Evolutionary conservation across 306 rosid species (phyloP).

Genomic region (Adenanthera pavonina): DNA sequence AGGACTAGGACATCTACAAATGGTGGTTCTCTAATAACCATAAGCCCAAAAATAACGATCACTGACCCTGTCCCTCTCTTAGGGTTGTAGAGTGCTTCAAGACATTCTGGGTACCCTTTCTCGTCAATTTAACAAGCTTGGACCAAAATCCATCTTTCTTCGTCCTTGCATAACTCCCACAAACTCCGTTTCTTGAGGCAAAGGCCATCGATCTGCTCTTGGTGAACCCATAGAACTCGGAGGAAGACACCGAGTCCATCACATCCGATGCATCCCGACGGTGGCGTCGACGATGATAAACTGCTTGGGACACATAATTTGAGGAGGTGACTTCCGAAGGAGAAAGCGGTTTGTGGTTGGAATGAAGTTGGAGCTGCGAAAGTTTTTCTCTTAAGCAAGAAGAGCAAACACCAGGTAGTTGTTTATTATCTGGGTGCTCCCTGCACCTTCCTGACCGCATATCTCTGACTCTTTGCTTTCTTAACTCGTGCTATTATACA

Average conservation of each 20-base stretch:
- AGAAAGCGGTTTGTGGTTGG: conserved; percentile 24
- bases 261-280: conserved; percentile 51
- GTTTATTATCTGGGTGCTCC: conserved; percentile 49
- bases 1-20: not conserved
- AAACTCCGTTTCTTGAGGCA: conserved; percentile 35
- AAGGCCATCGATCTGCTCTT: conserved; percentile 69
- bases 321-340: not conserved
- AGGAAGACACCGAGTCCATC: conserved; percentile 48
- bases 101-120: conserved; percentile 52
- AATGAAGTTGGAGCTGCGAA: conserved; percentile 45
- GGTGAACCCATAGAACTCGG: conserved; percentile 46
- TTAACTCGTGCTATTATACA: not conserved
- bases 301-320: conserved; percentile 34
- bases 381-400: conserved; percentile 64
- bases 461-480: not conserved
- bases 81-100: conserved; percentile 43
- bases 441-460: conserved; percentile 47
- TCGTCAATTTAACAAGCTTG: conserved; percentile 56
- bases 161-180: conserved; percentile 16
- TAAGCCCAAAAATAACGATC: not conserved
- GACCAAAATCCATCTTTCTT: conserved; percentile 71
- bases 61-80: conserved; percentile 36
- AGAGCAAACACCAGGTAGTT: conserved; percentile 63
- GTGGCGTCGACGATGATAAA: conserved; percentile 39
- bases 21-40: not conserved